Conservation (phyloP, 164 flowering plant genomes). For the Annona cherimola region DNA sequence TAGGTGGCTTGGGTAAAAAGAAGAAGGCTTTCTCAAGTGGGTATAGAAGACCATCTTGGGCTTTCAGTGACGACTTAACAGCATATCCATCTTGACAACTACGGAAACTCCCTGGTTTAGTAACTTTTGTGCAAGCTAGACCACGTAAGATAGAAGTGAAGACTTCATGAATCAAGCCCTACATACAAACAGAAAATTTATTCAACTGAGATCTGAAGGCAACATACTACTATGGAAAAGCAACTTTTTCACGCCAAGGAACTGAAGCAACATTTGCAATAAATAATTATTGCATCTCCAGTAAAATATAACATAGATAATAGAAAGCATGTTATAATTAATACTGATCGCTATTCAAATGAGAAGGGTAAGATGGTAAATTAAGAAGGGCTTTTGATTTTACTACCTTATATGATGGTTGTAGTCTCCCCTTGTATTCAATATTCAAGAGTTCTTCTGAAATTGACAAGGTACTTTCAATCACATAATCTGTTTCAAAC, state of each 20-base stretch:
- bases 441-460: slow-evolving; percentile 65
- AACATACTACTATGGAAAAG: background rate
- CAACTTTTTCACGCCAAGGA: no score
- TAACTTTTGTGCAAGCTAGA: slow-evolving; percentile 85
- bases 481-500: slow-evolving; percentile 91
- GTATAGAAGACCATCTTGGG: slow-evolving; percentile 95
- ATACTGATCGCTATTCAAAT: no score
- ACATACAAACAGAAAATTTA: slow-evolving; percentile 9
- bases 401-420: slow-evolving; percentile 73
- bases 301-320: no score
- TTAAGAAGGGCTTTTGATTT: no score
- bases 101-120: slow-evolving; percentile 92
- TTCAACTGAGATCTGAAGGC: background rate
- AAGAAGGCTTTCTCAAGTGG: slow-evolving; percentile 97
- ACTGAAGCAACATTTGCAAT: no score
- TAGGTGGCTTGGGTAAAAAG: slow-evolving; percentile 97
- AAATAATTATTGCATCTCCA: no score
- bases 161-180: slow-evolving; percentile 95
- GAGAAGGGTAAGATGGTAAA: no score
- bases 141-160: slow-evolving; percentile 87
- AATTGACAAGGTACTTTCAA: slow-evolving; percentile 54
- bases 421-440: slow-evolving; percentile 85
- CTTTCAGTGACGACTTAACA: slow-evolving; percentile 95
- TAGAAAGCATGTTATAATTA: no score
- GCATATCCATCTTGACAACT: slow-evolving; percentile 97